phyloP scores from a whole-genome alignment of 495 filamentous ascomycete genomes.

The Hypoxylon intermedium region DNA sequence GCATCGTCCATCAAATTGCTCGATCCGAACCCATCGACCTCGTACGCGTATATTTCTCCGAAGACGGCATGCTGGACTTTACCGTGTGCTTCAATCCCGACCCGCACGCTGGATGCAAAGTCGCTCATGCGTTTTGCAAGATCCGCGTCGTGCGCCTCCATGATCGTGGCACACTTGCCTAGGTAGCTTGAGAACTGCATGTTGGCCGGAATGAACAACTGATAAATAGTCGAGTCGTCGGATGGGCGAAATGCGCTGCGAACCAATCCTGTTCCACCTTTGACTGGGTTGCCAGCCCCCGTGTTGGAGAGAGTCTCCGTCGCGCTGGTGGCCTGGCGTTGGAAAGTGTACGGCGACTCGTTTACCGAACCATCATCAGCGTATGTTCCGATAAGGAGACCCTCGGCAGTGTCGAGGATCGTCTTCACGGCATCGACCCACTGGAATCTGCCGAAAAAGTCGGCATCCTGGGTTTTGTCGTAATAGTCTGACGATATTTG shows the following conservation, averaged over 20 bases:
- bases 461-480: constrained; percentile 61
- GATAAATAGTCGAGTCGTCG: constrained; percentile 65
- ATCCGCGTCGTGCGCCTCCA: constrained; percentile 49
- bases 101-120: constrained; percentile 54
- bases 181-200: constrained; percentile 72
- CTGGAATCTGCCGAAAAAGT: constrained; percentile 62
- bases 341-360: constrained; percentile 63
- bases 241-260: constrained; percentile 69
- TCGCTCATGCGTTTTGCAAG: constrained; percentile 57
- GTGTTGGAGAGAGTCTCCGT: constrained; percentile 68
- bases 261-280: constrained; percentile 64
- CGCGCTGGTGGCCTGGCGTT: constrained; percentile 55
- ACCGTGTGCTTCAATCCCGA: constrained; percentile 59
- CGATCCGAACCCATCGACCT: constrained; percentile 65
- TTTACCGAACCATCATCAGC: constrained; percentile 59
- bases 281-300: constrained; percentile 65
- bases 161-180: constrained; percentile 55
- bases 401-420: constrained; percentile 57
- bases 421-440: constrained; percentile 61
- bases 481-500: constrained; percentile 66
- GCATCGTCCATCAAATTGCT: constrained; percentile 74
- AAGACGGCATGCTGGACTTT: constrained; percentile 53
- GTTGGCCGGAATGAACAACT: constrained; percentile 68
- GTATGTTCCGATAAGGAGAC: constrained; percentile 65
- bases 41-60: constrained; percentile 66